These are phyloP conservation scores for Kingdonia uniflora DNA, from an alignment of 164 flowering plant species.

Conservation along the genomic window DNA sequence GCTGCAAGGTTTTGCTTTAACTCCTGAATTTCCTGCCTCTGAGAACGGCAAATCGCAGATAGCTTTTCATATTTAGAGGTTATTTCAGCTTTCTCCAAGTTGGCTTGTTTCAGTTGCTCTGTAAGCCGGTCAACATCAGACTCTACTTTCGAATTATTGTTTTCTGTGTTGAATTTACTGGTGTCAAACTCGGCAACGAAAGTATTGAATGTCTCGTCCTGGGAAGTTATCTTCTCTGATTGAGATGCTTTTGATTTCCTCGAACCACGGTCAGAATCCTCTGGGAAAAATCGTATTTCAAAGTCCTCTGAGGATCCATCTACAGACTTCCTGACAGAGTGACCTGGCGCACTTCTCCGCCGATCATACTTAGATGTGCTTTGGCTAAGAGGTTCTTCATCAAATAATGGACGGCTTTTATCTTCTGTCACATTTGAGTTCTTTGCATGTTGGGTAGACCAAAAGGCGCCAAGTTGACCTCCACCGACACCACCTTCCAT, in stretches of 20 bases:
- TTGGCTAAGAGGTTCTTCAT: constrained; percentile 29
- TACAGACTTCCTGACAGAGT: constrained; percentile 15
- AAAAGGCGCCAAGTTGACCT: constrained; percentile 73
- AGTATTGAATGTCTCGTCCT: constrained; percentile 48
- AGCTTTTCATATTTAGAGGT: constrained; percentile 85
- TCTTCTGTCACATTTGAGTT: constrained; percentile 30
- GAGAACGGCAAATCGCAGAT: constrained; percentile 85
- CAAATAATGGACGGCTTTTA: constrained; percentile 38
- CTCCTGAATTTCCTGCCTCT: constrained; percentile 93
- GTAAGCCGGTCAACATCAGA: constrained; percentile 64
- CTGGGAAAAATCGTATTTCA: constrained; percentile 38
- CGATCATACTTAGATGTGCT: constrained; percentile 21
- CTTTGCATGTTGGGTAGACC: constrained; percentile 84
- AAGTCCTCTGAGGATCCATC: constrained; percentile 37
- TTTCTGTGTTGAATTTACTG: constrained; percentile 33
- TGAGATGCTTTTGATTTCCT: constrained; percentile 30
- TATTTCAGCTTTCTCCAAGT: constrained; percentile 68
- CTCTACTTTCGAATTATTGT: constrained; percentile 28
- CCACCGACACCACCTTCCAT: constrained; percentile 26
- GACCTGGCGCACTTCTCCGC: constrained; percentile 20
- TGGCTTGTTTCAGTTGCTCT: constrained; percentile 55
- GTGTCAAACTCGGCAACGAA: constrained; percentile 83
- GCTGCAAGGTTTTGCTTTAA: constrained; percentile 71
- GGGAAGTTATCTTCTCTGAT: constrained; percentile 24
- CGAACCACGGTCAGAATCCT: constrained; percentile 17